Conservation (phyloP, 768 basidiomycete genomes). For the Nidularia pulvinata region DNA sequence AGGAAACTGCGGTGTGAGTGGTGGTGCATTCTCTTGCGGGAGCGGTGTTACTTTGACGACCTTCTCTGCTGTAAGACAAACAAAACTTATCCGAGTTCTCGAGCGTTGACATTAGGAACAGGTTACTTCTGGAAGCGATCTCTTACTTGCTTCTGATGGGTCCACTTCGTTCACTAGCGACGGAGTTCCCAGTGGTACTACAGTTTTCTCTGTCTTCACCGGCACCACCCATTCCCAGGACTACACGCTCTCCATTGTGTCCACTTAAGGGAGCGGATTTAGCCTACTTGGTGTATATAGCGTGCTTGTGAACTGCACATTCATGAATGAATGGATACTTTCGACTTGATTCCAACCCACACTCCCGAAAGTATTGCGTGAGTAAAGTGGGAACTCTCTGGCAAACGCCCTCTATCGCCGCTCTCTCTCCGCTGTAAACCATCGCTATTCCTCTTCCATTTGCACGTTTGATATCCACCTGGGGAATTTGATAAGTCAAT, state of each 20-base stretch:
- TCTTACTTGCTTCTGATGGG: constrained; percentile 49
- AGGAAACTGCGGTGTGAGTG: constrained; percentile 51
- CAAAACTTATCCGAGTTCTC: constrained; percentile 1
- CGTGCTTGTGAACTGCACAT: no score
- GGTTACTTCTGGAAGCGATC: constrained; percentile 43
- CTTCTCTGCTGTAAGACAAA: constrained; percentile 49
- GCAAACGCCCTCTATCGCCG: constrained; percentile 6
- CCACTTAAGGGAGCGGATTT: constrained; percentile 23
- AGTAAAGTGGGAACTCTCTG: no score
- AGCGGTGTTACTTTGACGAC: constrained; percentile 43
- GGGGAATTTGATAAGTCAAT: neutral
- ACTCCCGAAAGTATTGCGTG: no score
- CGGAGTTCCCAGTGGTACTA: constrained; percentile 47
- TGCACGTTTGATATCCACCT: neutral
- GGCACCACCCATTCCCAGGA: constrained; percentile 27
- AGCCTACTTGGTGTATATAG: no score
- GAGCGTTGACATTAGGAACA: constrained; percentile 11
- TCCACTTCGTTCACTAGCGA: constrained; percentile 51
- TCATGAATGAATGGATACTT: no score
- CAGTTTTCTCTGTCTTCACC: constrained; percentile 35
- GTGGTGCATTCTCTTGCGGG: constrained; percentile 47
- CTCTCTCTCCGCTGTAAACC: constrained; percentile 1
- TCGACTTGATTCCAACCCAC: no score
- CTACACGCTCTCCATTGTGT: constrained; percentile 37
- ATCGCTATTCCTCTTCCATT: neutral